Conservation (phyloP, 768 basidiomycete species). For the Xanthoconium purpureum region DNA sequence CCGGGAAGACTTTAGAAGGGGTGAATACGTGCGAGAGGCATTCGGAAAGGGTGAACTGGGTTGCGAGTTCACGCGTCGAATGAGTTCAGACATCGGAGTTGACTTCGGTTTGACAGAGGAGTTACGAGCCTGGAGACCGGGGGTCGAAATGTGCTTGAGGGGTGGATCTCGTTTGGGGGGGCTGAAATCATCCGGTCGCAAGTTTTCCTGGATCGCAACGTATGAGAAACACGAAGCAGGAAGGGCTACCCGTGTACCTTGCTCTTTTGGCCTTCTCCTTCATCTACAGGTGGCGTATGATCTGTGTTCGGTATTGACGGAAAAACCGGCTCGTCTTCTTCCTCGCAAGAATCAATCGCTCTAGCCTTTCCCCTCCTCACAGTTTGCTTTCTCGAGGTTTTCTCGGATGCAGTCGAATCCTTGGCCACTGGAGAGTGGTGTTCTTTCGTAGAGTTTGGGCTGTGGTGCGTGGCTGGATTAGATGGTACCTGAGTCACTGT, state of each 20-base stretch:
- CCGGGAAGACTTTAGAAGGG: conserved; percentile 62
- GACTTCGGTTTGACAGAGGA: conserved; percentile 53
- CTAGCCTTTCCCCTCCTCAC: conserved; percentile 28
- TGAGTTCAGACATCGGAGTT: conserved; percentile 73
- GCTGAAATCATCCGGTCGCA: conserved; percentile 1
- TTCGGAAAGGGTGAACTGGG: conserved; percentile 52
- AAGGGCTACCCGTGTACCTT: conserved; percentile 10
- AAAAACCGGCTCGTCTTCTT: conserved; percentile 18
- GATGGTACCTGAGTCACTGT: conserved; percentile 1
- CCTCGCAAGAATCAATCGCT: conserved; percentile 23
- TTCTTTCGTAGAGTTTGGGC: neutral
- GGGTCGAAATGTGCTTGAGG: conserved; percentile 7
- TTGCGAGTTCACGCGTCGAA: conserved; percentile 64
- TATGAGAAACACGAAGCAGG: neutral
- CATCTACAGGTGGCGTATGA: neutral
- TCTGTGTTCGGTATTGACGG: neutral
- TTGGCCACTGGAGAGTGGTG: neutral
- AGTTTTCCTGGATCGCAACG: conserved; percentile 12
- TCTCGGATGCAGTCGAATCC: conserved; percentile 16
- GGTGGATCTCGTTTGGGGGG: neutral
- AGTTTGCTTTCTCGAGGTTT: conserved; percentile 13
- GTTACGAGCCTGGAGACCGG: conserved; percentile 14
- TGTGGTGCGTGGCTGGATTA: neutral
- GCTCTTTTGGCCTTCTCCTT: conserved; percentile 8
- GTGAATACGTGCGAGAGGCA: conserved; percentile 48